Conservation (phyloP, 192 early-diverging fungal species). For the Geranomyces variabilis region DNA sequence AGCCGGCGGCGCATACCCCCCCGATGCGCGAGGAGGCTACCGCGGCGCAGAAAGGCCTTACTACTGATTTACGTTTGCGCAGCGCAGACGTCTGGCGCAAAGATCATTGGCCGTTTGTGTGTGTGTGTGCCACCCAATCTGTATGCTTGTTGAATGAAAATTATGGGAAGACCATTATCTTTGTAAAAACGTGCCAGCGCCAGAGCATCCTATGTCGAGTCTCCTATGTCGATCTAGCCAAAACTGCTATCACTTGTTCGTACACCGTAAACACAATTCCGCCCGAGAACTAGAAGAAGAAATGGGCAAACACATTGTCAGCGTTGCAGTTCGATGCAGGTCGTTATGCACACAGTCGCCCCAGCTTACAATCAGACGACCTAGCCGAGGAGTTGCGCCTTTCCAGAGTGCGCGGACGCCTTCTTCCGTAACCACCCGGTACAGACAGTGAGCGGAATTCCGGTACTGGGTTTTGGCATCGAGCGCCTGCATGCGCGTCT, state of each 20-base stretch:
- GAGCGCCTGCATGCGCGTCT: conserved; percentile 94
- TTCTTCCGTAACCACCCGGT: conserved; percentile 71
- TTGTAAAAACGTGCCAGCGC: too few species aligned
- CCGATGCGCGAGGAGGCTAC: too few species aligned
- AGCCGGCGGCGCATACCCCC: too few species aligned
- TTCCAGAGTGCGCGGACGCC: conserved; percentile 90
- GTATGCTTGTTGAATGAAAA: too few species aligned
- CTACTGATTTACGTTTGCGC: too few species aligned
- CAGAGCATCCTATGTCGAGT: too few species aligned
- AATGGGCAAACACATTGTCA: background rate
- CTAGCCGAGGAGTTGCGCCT: conserved; percentile 88
- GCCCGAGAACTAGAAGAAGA: conserved; percentile 67
- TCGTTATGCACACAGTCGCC: background rate
- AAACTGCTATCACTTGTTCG: conserved; percentile 65
- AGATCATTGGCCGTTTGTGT: too few species aligned
- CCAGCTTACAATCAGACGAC: conserved; percentile 76
- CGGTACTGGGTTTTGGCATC: conserved; percentile 70
- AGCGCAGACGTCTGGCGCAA: too few species aligned
- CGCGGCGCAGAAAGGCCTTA: too few species aligned
- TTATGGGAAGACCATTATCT: too few species aligned
- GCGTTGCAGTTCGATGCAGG: background rate
- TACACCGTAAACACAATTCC: conserved; percentile 87
- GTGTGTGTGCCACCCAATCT: too few species aligned
- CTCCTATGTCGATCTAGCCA: conserved; percentile 10
- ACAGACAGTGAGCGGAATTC: conserved; percentile 73